Evolutionary conservation across 768 basidiomycete species (phyloP).

Genomic region (Cubamyces sp.): DNA sequence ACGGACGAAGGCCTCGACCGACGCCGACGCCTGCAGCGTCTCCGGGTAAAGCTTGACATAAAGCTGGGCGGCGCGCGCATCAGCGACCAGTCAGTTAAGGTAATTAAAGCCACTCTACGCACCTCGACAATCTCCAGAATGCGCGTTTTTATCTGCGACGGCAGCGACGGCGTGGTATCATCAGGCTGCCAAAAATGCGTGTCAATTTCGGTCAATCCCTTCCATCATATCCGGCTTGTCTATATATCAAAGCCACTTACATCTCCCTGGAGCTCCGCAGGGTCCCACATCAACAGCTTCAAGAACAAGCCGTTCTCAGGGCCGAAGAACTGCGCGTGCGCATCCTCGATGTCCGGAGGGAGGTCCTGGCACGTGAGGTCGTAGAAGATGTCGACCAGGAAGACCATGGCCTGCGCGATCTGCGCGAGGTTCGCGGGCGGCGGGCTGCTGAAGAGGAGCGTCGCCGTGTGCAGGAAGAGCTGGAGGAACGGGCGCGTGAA

Average conservation of each 20-base stretch:
- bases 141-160: constrained; percentile 87
- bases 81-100: not conserved
- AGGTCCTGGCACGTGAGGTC: constrained; percentile 96
- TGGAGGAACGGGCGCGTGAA: constrained; percentile 86
- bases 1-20: constrained; percentile 77
- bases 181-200: constrained; percentile 55
- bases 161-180: constrained; percentile 79
- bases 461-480: constrained; percentile 73
- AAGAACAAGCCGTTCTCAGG: constrained; percentile 73
- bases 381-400: constrained; percentile 86
- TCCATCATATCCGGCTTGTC: not conserved
- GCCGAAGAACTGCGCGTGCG: constrained; percentile 81
- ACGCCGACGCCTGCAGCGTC: constrained; percentile 62
- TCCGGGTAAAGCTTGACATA: constrained; percentile 86
- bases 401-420: constrained; percentile 74
- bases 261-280: constrained; percentile 65
- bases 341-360: constrained; percentile 92
- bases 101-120: not conserved
- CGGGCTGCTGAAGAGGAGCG: constrained; percentile 50
- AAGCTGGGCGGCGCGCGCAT: constrained; percentile 46
- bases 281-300: constrained; percentile 81
- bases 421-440: constrained; percentile 45
- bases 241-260: constrained; percentile 46
- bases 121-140: constrained; percentile 93
- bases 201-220: not conserved